Evolutionary conservation across 495 filamentous ascomycete species (phyloP).

Genomic region (Aspergillus incahuasiensis): DNA sequence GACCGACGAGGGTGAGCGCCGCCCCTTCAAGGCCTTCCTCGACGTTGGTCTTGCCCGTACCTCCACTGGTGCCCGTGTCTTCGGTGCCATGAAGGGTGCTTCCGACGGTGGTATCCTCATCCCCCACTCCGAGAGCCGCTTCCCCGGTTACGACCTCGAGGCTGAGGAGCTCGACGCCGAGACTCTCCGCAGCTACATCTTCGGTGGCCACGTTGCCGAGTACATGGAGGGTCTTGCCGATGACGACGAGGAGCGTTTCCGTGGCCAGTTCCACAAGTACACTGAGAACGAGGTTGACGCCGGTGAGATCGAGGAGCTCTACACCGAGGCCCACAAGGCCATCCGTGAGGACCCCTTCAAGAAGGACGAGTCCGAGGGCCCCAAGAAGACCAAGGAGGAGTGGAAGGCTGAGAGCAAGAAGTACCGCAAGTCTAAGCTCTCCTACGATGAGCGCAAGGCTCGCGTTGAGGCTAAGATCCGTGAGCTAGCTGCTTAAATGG

Average conservation of each 20-base stretch:
- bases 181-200: constrained; percentile 97
- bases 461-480: constrained; percentile 86
- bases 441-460: constrained; percentile 70
- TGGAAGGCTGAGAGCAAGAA: constrained; percentile 96
- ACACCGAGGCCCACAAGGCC: constrained; percentile 87
- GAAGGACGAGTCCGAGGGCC: constrained; percentile 72
- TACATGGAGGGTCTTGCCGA: constrained; percentile 99
- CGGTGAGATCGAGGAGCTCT: constrained; percentile 95
- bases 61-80: constrained; percentile 96
- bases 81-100: constrained; percentile 99
- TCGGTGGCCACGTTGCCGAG: constrained; percentile 95
- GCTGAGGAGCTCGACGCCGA: constrained; percentile 95
- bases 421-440: constrained; percentile 71
- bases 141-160: constrained; percentile 98
- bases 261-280: constrained; percentile 95
- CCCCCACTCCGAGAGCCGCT: constrained; percentile 97
- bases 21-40: constrained; percentile 97
- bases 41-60: constrained; percentile 96
- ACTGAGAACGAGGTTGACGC: constrained; percentile 95
- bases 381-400: constrained; percentile 92
- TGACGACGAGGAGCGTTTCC: constrained; percentile 99
- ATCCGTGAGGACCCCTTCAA: constrained; percentile 98
- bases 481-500: constrained; percentile 47
- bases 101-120: constrained; percentile 96
- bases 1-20: constrained; percentile 74